These are phyloP conservation scores for Serendipita sp. DNA, from an alignment of 768 basidiomycete species.

Conservation along the genomic window DNA sequence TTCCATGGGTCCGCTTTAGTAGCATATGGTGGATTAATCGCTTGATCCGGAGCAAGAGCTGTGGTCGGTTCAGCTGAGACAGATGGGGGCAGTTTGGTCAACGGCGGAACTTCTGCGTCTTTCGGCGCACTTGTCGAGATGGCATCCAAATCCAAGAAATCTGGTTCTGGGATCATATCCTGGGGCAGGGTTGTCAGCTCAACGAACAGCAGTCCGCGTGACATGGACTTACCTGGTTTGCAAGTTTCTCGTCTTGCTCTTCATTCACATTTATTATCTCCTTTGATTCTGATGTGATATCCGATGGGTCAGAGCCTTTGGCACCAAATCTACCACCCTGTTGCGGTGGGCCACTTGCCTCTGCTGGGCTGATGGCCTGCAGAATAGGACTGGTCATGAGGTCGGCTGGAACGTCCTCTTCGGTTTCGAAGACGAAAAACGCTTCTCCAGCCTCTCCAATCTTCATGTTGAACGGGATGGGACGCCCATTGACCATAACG, in stretches of 20 bases:
- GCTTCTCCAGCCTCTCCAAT: slow-evolving; percentile 97
- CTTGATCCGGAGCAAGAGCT: background rate
- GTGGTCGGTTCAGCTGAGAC: background rate
- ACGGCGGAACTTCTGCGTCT: background rate
- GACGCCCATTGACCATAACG: slow-evolving; percentile 69
- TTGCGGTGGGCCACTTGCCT: slow-evolving; percentile 15
- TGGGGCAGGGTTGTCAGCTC: background rate
- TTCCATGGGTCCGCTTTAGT: background rate
- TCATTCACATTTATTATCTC: slow-evolving; percentile 14
- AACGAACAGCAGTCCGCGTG: background rate
- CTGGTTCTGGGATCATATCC: slow-evolving; percentile 35
- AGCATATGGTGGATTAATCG: background rate
- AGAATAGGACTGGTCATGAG: slow-evolving; percentile 88
- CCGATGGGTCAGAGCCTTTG: slow-evolving; percentile 15
- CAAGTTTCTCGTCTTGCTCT: slow-evolving; percentile 10
- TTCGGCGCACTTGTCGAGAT: background rate
- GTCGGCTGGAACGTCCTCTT: slow-evolving; percentile 82
- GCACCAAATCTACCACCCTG: slow-evolving; percentile 9
- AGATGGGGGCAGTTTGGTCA: background rate
- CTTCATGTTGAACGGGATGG: slow-evolving; percentile 92
- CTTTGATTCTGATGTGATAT: slow-evolving; percentile 24
- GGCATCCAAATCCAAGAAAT: slow-evolving; percentile 73
- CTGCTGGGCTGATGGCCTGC: slow-evolving; percentile 24
- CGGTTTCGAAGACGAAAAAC: slow-evolving; percentile 96
- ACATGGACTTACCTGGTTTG: background rate